These are phyloP conservation scores for Dactylonectria macrodidyma DNA, from an alignment of 2,329 filamentous ascomycete genomes.

Conservation along the genomic window DNA sequence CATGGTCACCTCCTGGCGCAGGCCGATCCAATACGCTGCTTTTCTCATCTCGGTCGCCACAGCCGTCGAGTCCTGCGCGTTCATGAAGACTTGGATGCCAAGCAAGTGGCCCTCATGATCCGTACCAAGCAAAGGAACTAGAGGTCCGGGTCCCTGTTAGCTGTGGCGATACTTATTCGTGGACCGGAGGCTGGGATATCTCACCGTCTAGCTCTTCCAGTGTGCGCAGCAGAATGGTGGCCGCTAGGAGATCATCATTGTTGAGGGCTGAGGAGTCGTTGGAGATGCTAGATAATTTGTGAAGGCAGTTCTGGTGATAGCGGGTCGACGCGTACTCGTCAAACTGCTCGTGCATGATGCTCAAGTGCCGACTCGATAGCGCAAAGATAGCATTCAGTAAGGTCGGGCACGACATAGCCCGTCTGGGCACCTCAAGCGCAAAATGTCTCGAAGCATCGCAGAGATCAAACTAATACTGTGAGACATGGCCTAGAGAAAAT, in stretches of 20 bases:
- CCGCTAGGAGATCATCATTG: slow-evolving; percentile 69
- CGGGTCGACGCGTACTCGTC: slow-evolving; percentile 64
- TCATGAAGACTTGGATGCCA: slow-evolving; percentile 64
- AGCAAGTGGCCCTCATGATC: slow-evolving; percentile 64
- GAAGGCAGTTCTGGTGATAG: slow-evolving; percentile 69
- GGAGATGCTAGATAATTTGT: slow-evolving; percentile 63
- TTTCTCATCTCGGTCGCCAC: slow-evolving; percentile 57
- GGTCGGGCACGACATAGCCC: slow-evolving; percentile 65
- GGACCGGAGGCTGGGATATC: not conserved
- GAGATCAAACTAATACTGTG: slow-evolving; percentile 56
- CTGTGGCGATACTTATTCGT: not conserved
- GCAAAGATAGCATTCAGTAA: slow-evolving; percentile 72
- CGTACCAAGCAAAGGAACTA: slow-evolving; percentile 54
- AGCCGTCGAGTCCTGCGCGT: slow-evolving; percentile 55
- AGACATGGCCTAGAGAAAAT: not conserved
- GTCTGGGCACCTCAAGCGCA: slow-evolving; percentile 66
- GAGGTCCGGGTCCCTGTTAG: slow-evolving; percentile 8
- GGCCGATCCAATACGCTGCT: slow-evolving; percentile 70
- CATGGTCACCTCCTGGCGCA: slow-evolving; percentile 73
- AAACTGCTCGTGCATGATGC: slow-evolving; percentile 56
- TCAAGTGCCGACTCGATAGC: slow-evolving; percentile 68
- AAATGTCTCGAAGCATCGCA: slow-evolving; percentile 64
- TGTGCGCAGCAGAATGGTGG: slow-evolving; percentile 70
- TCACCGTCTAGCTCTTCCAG: slow-evolving; percentile 67
- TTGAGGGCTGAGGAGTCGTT: slow-evolving; percentile 55